Conservation (phyloP, 1,284 basidiomycete species). For the Phellopilus nigrolimitatus region DNA sequence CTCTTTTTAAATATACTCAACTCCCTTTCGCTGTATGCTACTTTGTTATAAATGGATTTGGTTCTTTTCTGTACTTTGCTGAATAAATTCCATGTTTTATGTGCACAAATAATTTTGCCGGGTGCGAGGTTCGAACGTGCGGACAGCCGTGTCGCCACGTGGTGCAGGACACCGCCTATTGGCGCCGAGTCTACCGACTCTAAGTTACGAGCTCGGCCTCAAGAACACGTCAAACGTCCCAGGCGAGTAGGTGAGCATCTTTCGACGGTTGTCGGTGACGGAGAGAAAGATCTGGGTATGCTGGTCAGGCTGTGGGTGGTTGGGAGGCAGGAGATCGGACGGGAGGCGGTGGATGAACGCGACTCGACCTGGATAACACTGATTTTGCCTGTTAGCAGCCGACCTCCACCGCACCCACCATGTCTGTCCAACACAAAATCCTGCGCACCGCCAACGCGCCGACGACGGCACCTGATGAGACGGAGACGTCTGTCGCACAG, state of each 20-base stretch:
- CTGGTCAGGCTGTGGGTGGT: neutral
- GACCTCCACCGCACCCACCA: constrained; percentile 28
- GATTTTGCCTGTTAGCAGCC: neutral
- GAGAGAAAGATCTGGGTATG: neutral
- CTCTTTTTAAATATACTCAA: too few relatives aligned
- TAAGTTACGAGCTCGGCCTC: constrained; percentile 1
- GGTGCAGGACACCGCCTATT: too few relatives aligned
- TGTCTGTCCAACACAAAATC: constrained; percentile 85
- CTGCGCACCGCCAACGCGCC: constrained; percentile 96
- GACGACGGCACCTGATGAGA: constrained; percentile 84
- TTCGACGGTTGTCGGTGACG: neutral
- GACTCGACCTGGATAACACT: neutral
- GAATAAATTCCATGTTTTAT: too few relatives aligned
- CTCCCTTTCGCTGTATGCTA: too few relatives aligned
- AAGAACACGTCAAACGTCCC: constrained; percentile 6
- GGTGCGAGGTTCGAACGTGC: too few relatives aligned
- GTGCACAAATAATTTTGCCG: too few relatives aligned
- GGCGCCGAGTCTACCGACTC: neutral
- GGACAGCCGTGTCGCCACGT: too few relatives aligned
- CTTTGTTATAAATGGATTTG: too few relatives aligned
- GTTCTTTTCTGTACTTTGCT: too few relatives aligned
- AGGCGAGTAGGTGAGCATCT: constrained; percentile 16
- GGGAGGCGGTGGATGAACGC: constrained; percentile 5
- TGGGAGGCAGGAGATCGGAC: constrained; percentile 1
- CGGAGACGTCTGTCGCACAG: constrained; percentile 91